These are phyloP conservation scores for Trichoderma sp. DNA, from an alignment of 2,329 filamentous ascomycete species.

Conservation along the genomic window DNA sequence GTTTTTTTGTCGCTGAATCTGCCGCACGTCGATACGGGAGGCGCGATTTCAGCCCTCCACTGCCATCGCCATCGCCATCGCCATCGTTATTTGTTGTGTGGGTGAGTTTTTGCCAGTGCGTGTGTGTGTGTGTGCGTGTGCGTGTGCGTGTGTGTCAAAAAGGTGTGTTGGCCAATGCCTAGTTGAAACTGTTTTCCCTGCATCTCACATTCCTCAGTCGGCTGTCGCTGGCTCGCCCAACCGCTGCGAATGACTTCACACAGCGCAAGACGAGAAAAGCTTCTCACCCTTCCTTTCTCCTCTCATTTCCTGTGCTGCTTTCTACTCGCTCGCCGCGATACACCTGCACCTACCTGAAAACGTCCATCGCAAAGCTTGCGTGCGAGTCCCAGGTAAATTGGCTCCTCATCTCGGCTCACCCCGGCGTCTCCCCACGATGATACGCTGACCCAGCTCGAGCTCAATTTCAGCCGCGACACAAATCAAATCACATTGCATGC, in stretches of 20 bases:
- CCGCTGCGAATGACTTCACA: background rate
- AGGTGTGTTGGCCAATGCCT: background rate
- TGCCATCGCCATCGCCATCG: no score
- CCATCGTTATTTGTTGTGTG: no score
- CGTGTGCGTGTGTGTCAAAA: background rate
- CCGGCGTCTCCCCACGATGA: conserved; percentile 16
- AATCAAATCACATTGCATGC: conserved; percentile 1
- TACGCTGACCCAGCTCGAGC: conserved; percentile 16
- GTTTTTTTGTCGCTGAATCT: no score
- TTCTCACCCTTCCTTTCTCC: background rate
- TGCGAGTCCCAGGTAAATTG: conserved; percentile 8
- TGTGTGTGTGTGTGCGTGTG: background rate
- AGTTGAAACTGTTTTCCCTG: conserved; percentile 6
- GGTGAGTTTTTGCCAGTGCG: background rate
- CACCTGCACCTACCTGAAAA: background rate
- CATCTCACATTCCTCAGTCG: conserved; percentile 17
- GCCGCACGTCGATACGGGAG: background rate
- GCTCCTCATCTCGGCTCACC: conserved; percentile 17
- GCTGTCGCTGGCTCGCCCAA: conserved; percentile 5
- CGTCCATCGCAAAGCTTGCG: background rate
- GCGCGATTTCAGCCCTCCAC: conserved; percentile 2
- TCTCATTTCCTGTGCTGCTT: background rate
- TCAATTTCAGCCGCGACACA: conserved; percentile 13
- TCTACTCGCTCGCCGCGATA: background rate
- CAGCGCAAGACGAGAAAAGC: background rate